Evolutionary conservation across 345 rosid genomes (phyloP).

Genomic region (Gossypium sturtianum): DNA sequence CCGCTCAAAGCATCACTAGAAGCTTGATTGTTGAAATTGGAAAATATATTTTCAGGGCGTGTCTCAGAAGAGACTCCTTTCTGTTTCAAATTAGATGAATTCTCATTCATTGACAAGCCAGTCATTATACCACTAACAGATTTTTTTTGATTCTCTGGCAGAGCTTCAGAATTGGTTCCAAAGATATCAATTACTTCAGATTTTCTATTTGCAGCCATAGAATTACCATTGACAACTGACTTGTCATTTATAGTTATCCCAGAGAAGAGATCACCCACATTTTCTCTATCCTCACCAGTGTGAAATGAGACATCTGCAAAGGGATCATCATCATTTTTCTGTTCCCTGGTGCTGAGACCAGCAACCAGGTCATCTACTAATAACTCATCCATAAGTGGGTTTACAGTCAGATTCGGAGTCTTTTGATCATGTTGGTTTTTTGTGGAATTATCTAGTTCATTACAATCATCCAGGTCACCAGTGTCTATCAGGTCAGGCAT

Average conservation of each 20-base stretch:
- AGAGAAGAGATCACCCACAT: conserved; percentile 59
- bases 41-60: conserved; percentile 35
- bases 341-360: conserved; percentile 31
- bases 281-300: conserved; percentile 36
- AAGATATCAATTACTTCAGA: conserved; percentile 60
- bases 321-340: conserved; percentile 63
- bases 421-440: conserved; percentile 33
- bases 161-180: conserved; percentile 37
- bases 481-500: conserved; percentile 85
- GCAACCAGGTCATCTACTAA: conserved; percentile 53
- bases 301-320: conserved; percentile 90
- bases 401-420: conserved; percentile 30
- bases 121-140: conserved; percentile 59
- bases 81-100: conserved; percentile 30
- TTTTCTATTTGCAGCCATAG: conserved; percentile 18
- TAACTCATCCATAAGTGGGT: conserved; percentile 61
- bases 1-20: conserved; percentile 42
- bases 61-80: conserved; percentile 33
- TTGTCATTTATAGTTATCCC: conserved; percentile 67
- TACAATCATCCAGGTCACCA: conserved; percentile 43
- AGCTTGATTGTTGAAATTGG: conserved; percentile 35
- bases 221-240: conserved; percentile 34
- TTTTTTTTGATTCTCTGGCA: conserved; percentile 31
- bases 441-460: conserved; percentile 39
- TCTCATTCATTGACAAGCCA: conserved; percentile 54